Evolutionary conservation across 2,329 filamentous ascomycete species (phyloP).

Genomic region (Didymellaceae sp.): DNA sequence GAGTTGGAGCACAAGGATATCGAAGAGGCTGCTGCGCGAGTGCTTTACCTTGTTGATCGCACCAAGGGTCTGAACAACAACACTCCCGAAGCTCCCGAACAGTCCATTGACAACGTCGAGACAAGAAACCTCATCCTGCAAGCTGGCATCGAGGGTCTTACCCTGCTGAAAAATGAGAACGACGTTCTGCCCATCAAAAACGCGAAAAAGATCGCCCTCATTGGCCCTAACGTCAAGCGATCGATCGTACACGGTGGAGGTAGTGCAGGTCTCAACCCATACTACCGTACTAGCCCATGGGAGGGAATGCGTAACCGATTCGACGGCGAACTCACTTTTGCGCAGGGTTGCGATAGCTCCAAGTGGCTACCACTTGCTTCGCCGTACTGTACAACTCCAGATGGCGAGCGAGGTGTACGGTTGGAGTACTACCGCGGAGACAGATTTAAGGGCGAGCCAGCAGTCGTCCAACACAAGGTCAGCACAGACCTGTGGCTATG

Average conservation of each 20-base stretch:
- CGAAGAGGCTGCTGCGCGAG: conserved; percentile 57
- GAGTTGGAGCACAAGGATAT: conserved; percentile 57
- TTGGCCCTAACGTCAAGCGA: conserved; percentile 71
- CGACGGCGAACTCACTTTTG: conserved; percentile 64
- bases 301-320: conserved; percentile 66
- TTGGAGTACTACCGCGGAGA: conserved; percentile 72
- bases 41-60: conserved; percentile 67
- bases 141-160: conserved; percentile 67
- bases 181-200: conserved; percentile 64
- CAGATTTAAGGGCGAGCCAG: conserved; percentile 64
- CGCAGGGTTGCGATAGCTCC: conserved; percentile 67
- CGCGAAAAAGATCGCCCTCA: conserved; percentile 67
- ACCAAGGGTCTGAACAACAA: conserved; percentile 65
- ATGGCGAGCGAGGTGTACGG: conserved; percentile 65
- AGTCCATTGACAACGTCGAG: conserved; percentile 59
- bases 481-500: conserved; percentile 74
- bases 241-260: conserved; percentile 72
- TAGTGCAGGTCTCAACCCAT: conserved; percentile 71
- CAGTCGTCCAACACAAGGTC: conserved; percentile 63
- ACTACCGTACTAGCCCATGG: conserved; percentile 70
- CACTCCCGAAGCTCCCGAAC: conserved; percentile 63
- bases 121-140: conserved; percentile 66
- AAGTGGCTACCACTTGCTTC: conserved; percentile 71
- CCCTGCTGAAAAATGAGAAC: conserved; percentile 68
- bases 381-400: conserved; percentile 62